Evolutionary conservation across 768 basidiomycete genomes (phyloP).

Genomic region (Tylopilus rubrobrunneus): DNA sequence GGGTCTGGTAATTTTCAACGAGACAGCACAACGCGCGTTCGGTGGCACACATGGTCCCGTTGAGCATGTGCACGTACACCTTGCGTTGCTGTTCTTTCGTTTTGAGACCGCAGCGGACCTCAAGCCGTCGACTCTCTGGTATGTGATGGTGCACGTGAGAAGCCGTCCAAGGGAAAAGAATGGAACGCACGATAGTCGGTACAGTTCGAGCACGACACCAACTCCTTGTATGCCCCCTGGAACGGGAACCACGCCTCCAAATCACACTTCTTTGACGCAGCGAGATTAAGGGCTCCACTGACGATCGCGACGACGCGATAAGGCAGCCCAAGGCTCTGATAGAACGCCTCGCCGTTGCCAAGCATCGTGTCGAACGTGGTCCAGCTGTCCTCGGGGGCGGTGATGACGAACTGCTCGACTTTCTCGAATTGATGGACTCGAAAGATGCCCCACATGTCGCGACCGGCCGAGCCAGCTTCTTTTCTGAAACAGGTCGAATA

Average conservation of each 20-base stretch:
- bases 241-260: slow-evolving; percentile 99
- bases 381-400: slow-evolving; percentile 93
- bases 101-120: slow-evolving; percentile 92
- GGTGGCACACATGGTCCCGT: slow-evolving; percentile 96
- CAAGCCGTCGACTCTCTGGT: slow-evolving; percentile 86
- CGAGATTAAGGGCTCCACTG: slow-evolving; percentile 94
- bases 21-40: slow-evolving; percentile 95
- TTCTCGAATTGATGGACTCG: slow-evolving; percentile 99
- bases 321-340: slow-evolving; percentile 88
- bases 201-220: slow-evolving; percentile 97
- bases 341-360: slow-evolving; percentile 87
- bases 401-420: slow-evolving; percentile 95
- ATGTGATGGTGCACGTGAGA: not conserved
- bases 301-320: slow-evolving; percentile 95
- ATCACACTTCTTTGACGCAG: slow-evolving; percentile 96
- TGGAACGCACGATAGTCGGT: slow-evolving; percentile 91
- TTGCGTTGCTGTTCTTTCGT: slow-evolving; percentile 86
- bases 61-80: slow-evolving; percentile 98
- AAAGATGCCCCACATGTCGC: slow-evolving; percentile 99
- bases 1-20: slow-evolving; percentile 99
- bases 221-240: slow-evolving; percentile 93
- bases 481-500: slow-evolving; percentile 98
- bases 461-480: slow-evolving; percentile 95
- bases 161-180: not conserved
- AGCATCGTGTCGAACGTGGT: slow-evolving; percentile 92